Evolutionary conservation across 305 asterid genomes (phyloP).

Genomic region (Fraxinus baroniana): DNA sequence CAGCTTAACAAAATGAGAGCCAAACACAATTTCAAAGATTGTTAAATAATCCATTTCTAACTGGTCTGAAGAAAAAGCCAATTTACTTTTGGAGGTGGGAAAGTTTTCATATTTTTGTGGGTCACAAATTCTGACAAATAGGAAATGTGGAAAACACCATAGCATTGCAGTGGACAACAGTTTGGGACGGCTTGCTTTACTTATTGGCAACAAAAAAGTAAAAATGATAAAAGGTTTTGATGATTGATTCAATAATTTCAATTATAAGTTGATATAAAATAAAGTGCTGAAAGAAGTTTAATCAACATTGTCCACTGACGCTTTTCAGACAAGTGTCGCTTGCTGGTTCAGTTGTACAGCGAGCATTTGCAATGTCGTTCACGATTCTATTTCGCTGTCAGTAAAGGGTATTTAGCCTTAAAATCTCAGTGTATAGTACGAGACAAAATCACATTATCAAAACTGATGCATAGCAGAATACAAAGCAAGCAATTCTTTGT

Average conservation of each 20-base stretch:
- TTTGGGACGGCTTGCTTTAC: slow-evolving; percentile 31
- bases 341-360: background rate
- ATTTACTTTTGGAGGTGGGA: slow-evolving; percentile 36
- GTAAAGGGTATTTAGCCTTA: background rate
- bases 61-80: slow-evolving; percentile 31
- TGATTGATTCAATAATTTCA: slow-evolving; percentile 27
- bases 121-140: slow-evolving; percentile 40
- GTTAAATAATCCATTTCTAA: slow-evolving; percentile 12
- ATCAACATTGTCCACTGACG: slow-evolving; percentile 12
- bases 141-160: slow-evolving; percentile 31
- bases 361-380: background rate
- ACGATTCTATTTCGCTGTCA: background rate
- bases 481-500: background rate
- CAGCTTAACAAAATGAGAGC: background rate
- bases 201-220: slow-evolving; percentile 28
- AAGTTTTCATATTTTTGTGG: slow-evolving; percentile 38
- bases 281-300: background rate
- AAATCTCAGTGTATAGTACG: background rate
- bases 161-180: slow-evolving; percentile 28
- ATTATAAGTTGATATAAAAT: slow-evolving; percentile 9
- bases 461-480: background rate
- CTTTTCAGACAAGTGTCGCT: slow-evolving; percentile 21
- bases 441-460: background rate
- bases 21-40: background rate
- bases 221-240: slow-evolving; percentile 29